Evolutionary conservation across 1,284 basidiomycete species (phyloP).

Genomic region (Cryptococcus sp.): DNA sequence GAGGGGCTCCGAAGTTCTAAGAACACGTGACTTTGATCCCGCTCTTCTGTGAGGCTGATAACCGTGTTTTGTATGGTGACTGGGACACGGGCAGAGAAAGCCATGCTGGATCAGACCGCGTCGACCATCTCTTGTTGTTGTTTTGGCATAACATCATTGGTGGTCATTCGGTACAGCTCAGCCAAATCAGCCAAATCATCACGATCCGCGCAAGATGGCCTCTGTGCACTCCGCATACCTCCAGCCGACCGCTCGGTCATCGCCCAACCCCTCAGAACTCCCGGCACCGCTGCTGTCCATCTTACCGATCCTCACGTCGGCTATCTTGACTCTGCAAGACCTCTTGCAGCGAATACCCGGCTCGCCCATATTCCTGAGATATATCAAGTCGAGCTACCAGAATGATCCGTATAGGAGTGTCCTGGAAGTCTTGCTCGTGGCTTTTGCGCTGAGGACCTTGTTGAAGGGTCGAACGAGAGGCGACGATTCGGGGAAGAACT

Average conservation of each 20-base stretch:
- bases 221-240: neutral
- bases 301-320: constrained; percentile 36
- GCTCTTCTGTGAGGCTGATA: too few species aligned
- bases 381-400: constrained; percentile 78
- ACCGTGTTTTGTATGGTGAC: too few species aligned
- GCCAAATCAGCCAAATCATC: too few species aligned
- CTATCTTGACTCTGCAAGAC: constrained; percentile 28
- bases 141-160: too few species aligned
- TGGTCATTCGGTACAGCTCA: too few species aligned
- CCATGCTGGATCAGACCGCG: too few species aligned
- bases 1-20: too few species aligned
- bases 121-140: too few species aligned
- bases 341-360: constrained; percentile 67
- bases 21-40: too few species aligned
- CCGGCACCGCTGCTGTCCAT: constrained; percentile 45
- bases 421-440: constrained; percentile 83
- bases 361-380: constrained; percentile 84
- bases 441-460: constrained; percentile 86
- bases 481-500: constrained; percentile 82
- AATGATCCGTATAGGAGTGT: constrained; percentile 90
- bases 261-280: constrained; percentile 31
- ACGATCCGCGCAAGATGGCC: neutral
- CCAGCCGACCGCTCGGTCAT: constrained; percentile 2
- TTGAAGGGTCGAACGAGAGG: constrained; percentile 86
- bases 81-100: too few species aligned